Evolutionary conservation across 176 grass and related monocot species (phyloP), one percentile per base, ranked within the genome.

Genomic region (Leersia perrieri): DNA sequence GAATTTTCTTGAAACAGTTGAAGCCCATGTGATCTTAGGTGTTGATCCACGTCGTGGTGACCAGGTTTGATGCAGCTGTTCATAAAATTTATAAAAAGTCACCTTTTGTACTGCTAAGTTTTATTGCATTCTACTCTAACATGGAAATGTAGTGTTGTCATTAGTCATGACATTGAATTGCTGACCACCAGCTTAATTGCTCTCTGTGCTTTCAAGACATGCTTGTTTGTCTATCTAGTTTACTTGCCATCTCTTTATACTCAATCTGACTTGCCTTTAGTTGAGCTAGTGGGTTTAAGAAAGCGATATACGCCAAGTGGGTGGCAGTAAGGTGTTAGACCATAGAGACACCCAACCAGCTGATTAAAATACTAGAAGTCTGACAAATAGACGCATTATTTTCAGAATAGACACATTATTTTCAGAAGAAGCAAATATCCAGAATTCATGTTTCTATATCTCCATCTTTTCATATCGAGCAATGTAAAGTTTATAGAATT

Each of bases 1-100:
- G 28, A 89, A 84, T 78, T 98, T 98, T 26, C 14, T 81, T 12
- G 96, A 95, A 89, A 98, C 92, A 25, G 58, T 98, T 83, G 96
- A 98, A 87, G 96, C 96, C 79, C 96, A 98, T 86, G 96, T 95
- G 32, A 93, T 89, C 82, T 79, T 98, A 83, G 96, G 96, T 79
- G 96, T 98, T 70, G 92, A 95, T 90, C 96, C 96, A 84, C 92
- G 90, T 61, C 93, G 92, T 81, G 90, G 96, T 66, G 96, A 95
- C 64, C 96, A 95, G 90, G 96, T 93, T 49, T 73, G 35, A 18
- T 72, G 23, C 22, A 14, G 23, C 58, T 63, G 33, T 72, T 40
- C 38, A 31, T 4, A 76, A 32, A 80, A 33, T 81, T 65, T 1
- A 7, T 83, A 36, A 29, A 62, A 66, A 7, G 5, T 20, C 15